Conservation (phyloP, 1,139 yeast genomes). For the Wickerhamomyces sp. region DNA sequence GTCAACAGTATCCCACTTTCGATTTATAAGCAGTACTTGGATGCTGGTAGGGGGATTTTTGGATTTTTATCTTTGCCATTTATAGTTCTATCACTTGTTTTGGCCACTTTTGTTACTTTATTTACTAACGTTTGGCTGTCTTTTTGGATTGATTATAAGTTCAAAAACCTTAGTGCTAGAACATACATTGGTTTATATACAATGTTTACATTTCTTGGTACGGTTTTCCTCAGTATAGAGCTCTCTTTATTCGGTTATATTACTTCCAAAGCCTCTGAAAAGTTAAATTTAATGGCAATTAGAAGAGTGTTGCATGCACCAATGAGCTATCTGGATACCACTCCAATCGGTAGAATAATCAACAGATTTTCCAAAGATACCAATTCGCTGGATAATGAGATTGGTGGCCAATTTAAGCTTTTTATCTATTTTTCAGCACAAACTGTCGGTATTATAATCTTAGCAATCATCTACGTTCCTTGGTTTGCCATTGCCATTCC, state of each 20-base stretch:
- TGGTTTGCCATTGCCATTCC: slow-evolving; percentile 72
- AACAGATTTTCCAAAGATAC: slow-evolving; percentile 79
- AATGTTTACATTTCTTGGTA: slow-evolving; percentile 45
- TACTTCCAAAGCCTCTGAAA: slow-evolving; percentile 40
- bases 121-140: slow-evolving; percentile 83
- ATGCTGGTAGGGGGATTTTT: slow-evolving; percentile 49
- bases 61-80: slow-evolving; percentile 30
- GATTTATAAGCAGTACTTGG: slow-evolving; percentile 43
- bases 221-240: slow-evolving; percentile 45
- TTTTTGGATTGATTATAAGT: slow-evolving; percentile 69
- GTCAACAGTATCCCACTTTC: slow-evolving; percentile 8
- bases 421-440: slow-evolving; percentile 45
- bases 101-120: slow-evolving; percentile 30
- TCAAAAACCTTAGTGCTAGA: slow-evolving; percentile 39
- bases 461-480: slow-evolving; percentile 69
- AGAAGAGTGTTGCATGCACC: slow-evolving; percentile 69
- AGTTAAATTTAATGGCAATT: slow-evolving; percentile 48
- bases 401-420: slow-evolving; percentile 54
- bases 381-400: slow-evolving; percentile 73
- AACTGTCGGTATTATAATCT: slow-evolving; percentile 56
- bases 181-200: slow-evolving; percentile 72
- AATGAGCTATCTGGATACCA: slow-evolving; percentile 61
- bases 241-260: slow-evolving; percentile 53
- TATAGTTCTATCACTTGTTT: slow-evolving; percentile 23
- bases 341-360: slow-evolving; percentile 66